These are phyloP conservation scores for Ogataea minuta DNA, from an alignment of 805 yeast species.

Conservation along the genomic window DNA sequence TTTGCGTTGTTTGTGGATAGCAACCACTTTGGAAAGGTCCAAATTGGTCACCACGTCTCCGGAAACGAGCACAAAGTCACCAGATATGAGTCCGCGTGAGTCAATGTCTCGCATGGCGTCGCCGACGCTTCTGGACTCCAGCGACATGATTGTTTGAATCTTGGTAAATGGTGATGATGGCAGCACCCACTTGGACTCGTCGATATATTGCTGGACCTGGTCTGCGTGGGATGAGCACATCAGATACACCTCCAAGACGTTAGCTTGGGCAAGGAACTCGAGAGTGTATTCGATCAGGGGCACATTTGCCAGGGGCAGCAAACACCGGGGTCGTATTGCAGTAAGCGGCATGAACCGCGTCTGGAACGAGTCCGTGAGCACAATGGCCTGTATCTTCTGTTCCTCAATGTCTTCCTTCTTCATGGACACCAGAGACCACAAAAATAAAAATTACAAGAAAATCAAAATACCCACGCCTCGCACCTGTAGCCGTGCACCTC, in stretches of 20 bases:
- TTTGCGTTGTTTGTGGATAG: slow-evolving; percentile 69
- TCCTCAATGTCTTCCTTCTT: slow-evolving; percentile 36
- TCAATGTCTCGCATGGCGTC: slow-evolving; percentile 97
- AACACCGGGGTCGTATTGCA: slow-evolving; percentile 80
- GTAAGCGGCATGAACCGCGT: slow-evolving; percentile 93
- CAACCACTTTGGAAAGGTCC: slow-evolving; percentile 70
- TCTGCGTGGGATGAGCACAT: slow-evolving; percentile 92
- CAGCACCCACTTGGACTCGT: slow-evolving; percentile 63
- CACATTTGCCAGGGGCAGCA: slow-evolving; percentile 87
- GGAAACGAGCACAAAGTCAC: slow-evolving; percentile 84
- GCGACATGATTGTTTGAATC: slow-evolving; percentile 73
- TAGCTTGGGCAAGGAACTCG: slow-evolving; percentile 88
- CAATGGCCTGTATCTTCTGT: slow-evolving; percentile 85
- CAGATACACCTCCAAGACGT: slow-evolving; percentile 84
- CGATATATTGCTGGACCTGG: slow-evolving; percentile 79
- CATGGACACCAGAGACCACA: slow-evolving; percentile 2
- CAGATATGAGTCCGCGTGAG: slow-evolving; percentile 81
- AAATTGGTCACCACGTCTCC: slow-evolving; percentile 97
- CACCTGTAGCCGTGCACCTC: not conserved
- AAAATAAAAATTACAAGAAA: slow-evolving; percentile 4
- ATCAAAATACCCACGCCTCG: not conserved
- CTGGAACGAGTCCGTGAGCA: slow-evolving; percentile 89
- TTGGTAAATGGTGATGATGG: slow-evolving; percentile 76
- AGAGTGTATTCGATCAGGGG: slow-evolving; percentile 94
- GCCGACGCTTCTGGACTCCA: slow-evolving; percentile 89